Evolutionary conservation across 2,329 filamentous ascomycete species (phyloP), one percentile per base, ranked within the genome.

Genomic region (Saccharata proteae): DNA sequence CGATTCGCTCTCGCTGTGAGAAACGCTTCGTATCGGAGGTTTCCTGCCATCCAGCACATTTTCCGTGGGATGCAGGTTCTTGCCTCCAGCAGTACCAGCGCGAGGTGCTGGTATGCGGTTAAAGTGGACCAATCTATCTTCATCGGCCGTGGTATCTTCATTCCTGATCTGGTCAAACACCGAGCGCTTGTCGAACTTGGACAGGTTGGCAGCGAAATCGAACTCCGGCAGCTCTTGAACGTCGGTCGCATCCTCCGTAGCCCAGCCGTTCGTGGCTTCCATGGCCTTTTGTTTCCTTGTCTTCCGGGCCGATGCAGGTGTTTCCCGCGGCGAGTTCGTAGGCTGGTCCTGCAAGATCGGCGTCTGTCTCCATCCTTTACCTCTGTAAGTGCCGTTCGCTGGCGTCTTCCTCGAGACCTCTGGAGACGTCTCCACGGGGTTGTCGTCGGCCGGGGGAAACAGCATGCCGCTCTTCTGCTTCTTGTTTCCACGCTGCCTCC

Each of bases 161-260:
- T 81, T 83, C 37, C 83, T 71, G 55, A 96, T 90, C 55, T 94
- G 79, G 42, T 88, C 80, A 51, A 98, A 98, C 6, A 96, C 74
- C 2, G 77, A 77, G 34, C 79, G 74, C 61, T 96, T 96, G 62
- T 96, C 86, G 46, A 96, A 96, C 49, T 93, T 93, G 27, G 83
- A 86, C 18, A 96, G 66, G 42, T 85, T 85, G 33, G 75, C 77
- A 45, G 82, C 77, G 47, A 96, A 96, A 54, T 96, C 88, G 45
- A 96, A 96, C 38, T 96, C 90, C 8, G 81, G 83, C 65, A 90
- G 72, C 50, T 92, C 88, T 57, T 88, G 82, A 14, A 90, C 82
- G 50, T 96, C 90, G 0, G 84, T 94, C 14, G 88, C 86, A 48
- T 96, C 88, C 50, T 94, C 90, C 0, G 88, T 94, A 4, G 83